Evolutionary conservation across 306 rosid species (phyloP).

Genomic region (Acacia acuminata): DNA sequence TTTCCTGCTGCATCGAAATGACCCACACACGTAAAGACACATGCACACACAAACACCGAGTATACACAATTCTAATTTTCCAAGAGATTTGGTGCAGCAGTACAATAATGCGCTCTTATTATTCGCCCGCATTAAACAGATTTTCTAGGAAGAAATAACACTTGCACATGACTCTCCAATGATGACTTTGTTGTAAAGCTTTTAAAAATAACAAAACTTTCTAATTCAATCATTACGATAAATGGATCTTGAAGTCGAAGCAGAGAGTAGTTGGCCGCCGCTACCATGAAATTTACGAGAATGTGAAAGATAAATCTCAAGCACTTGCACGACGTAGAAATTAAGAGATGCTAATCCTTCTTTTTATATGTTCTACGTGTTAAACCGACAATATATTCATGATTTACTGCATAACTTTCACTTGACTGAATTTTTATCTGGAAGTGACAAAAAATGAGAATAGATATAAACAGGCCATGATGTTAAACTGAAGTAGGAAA

Average conservation of each 20-base stretch:
- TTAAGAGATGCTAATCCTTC: no score
- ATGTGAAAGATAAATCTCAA: no score
- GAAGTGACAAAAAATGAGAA: background rate
- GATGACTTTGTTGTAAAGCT: background rate
- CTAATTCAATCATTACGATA: background rate
- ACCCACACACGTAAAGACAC: no score
- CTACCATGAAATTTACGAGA: no score
- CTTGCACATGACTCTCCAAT: background rate
- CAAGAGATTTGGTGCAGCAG: no score
- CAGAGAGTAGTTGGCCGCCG: background rate
- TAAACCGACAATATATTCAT: background rate
- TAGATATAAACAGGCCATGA: background rate
- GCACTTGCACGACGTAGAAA: no score
- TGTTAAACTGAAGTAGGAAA: background rate
- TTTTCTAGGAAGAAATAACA: no score
- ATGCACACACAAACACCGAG: no score
- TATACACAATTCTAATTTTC: no score
- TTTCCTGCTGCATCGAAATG: background rate
- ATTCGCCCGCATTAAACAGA: no score
- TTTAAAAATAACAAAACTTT: background rate
- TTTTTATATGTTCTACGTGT: no score
- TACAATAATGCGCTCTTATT: no score
- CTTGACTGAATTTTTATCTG: background rate
- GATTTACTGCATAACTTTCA: background rate
- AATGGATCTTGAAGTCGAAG: background rate